Base-by-base conservation (phyloP, 257 asterid genomes). In the Gynochthodes officinalis region DNA sequence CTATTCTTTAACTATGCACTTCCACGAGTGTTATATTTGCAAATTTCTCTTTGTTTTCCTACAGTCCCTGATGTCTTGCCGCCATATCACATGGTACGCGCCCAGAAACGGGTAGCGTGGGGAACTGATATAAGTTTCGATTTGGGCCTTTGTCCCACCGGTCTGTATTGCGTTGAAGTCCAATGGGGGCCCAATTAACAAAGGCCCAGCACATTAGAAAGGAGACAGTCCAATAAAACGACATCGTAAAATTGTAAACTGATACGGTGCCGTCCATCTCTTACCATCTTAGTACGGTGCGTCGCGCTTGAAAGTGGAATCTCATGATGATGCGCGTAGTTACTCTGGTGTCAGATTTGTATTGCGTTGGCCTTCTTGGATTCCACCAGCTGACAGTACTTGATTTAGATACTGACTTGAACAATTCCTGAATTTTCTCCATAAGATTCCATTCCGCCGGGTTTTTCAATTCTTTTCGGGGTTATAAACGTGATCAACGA, bases 301-400 rank as follows among this genome's bases (percentile, higher is more conserved):
- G 16, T n/a, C 37, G n/a, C 16, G 35, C 11, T 5, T 55, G 18
- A 30, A 0, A 15, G 62, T 33, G 55, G 19, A 67, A 33, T 50
- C 49, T 68, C 23, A n/a, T 14, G 39, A 54, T 25, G 63, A 35
- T 1, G 19, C n/a, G n/a, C n/a, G n/a, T n/a, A n/a, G n/a, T n/a
- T n/a, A n/a, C 23, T 21, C 19, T 49, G 49, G 50, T 55, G 72
- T 67, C 32, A n/a, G 44, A 9, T 13, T 50, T 67, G 71, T 65
- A 53, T 1, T 50, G 61, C 50, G 21, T 62, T 39, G 15, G 5
- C 35, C 59, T 69, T 21, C 63, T 50, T 9, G 35, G 37, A 6
- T 52, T 35, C 15, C 43, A 19, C 19, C 71, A 67, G 49, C 73
- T 53, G 52, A 53, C 52, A 21, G 46, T 46, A 4, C 18, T 53